Evolutionary conservation across 768 basidiomycete genomes (phyloP), one percentile per base, ranked within the genome.

Genomic region (Cyclocybe aegerita): DNA sequence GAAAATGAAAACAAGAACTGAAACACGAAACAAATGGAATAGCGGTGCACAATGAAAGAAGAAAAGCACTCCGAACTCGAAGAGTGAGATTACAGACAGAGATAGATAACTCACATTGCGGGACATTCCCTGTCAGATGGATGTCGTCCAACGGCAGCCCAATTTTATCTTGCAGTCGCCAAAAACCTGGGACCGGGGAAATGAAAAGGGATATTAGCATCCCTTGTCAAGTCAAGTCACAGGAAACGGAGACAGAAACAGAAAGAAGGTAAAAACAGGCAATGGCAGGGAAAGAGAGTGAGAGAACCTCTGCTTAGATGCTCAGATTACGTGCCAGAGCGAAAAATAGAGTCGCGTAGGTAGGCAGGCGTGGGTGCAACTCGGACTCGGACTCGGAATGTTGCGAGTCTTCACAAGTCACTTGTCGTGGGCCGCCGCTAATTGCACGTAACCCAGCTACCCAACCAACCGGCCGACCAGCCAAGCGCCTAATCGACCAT

Each of bases 111-210:
- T 62, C 65, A 86, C 87, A 89, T 65, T 81, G 81, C 12, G 88
- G 86, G 35, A 90, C 89, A 59, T 83, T 71, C 23, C 90, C 88
- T 23, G 76, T 72, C 48, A 71, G 66, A 66, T 91, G 88, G 38
- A 90, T 89, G 47, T 88, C 82, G 47, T 88, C 83, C 34, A 90
- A 69, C 15, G 82, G 73, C 58, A 83, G 70, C 6, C 88, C 90
- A 47, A 88, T 79, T 69, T 90, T 90, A 67, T 90, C 88, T 55
- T 77, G 63, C 69, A 90, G 74, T 12, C 88, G 76, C 90, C 89
- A 90, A 54, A 81, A 84, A 16, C 89, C 89, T 87, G 59, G 32
- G 36, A 53, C 29, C n/a, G 32, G 46, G 15, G 15, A 33, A 17
- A 33, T 17, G 32, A 53, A n/a, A 14, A 31, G 52, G 46, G 37